Evolutionary conservation across 768 basidiomycete genomes (phyloP), one percentile per base, ranked within the genome.

Genomic region (Mycena kentingensis): DNA sequence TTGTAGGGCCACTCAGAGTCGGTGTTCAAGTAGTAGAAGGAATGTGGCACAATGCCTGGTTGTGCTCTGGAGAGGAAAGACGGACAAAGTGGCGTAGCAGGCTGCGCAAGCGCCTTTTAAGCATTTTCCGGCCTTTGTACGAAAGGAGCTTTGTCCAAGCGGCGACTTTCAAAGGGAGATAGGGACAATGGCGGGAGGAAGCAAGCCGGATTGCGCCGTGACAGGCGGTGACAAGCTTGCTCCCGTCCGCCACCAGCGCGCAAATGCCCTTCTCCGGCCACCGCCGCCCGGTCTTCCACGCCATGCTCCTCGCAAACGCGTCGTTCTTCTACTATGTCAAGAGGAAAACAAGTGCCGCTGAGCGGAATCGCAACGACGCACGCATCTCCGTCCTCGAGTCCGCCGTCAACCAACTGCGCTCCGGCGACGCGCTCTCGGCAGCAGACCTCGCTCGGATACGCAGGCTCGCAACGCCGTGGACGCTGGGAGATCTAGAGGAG

Each of bases 301-400:
- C 58, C 25, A 49, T 60, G 58, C 58, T 60, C 21, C 51, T 60
- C 1, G 58, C 58, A 16, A 36, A 60, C 6, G 58, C 58, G 13
- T 60, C 58, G 4, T 60, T 60, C 47, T 60, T 60, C 28, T 60
- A 60, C 34, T 60, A 60, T 21, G 55, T 49, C 51, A 60, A 80
- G 46, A 76, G 82, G 53, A 78, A 74, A 43, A 60, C 62, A 0
- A 71, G 74, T 29, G 77, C 75, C 39, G 81, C 81, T 36, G 82
- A 87, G 51, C 77, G 77, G 36, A 73, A 80, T 15, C 78, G 78
- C 22, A 63, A 77, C 36, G 66, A 76, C 46, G 84, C 87, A 4
- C 84, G 80, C 51, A 72, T 81, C 32, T 81, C 85, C 19, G 80
- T 90, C 55, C 73, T 90, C 51, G 77, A 83, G 51, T 80, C 81